A percentile compares a stretch with the other conserved stretches of the same genome.
Conservation (phyloP, 371 early-diverging fungal species). For the Mucor sp. region DNA sequence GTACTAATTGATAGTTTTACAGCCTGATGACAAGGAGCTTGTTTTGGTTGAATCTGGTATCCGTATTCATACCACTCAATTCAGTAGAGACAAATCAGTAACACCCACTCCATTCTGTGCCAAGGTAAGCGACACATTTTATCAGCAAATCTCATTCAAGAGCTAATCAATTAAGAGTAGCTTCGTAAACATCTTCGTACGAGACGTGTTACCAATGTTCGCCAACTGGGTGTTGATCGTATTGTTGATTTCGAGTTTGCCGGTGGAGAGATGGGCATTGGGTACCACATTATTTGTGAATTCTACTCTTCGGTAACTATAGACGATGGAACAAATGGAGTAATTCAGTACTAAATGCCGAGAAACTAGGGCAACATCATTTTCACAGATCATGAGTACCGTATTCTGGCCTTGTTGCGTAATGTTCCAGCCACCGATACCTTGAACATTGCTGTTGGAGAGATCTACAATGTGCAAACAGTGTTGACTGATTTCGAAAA, state of each 20-base stretch:
- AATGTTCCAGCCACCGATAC: conserved; percentile 82
- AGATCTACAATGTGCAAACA: conserved; percentile 64
- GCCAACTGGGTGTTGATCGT: conserved; percentile 92
- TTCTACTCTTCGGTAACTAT: conserved; percentile 83
- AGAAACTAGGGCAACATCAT: conserved; percentile 87
- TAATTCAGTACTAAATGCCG: background rate
- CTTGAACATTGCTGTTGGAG: conserved; percentile 78
- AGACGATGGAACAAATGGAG: background rate
- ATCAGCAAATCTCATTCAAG: background rate
- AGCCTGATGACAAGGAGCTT: conserved; percentile 86
- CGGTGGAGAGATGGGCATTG: conserved; percentile 63
- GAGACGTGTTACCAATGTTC: conserved; percentile 76
- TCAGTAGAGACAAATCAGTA: conserved; percentile 80
- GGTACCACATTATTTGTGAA: conserved; percentile 93
- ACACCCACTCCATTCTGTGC: conserved; percentile 89
- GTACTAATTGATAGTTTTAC: background rate
- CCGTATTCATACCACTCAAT: conserved; percentile 91
- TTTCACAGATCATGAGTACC: conserved; percentile 87
- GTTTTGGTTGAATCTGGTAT: conserved; percentile 94
- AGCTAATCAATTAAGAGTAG: conserved; percentile 24
- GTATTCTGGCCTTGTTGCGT: conserved; percentile 84
- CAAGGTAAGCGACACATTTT: conserved; percentile 54
- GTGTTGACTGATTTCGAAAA: conserved; percentile 63
- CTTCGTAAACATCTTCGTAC: conserved; percentile 92
- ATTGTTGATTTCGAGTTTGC: conserved; percentile 93